phyloP scores from a whole-genome alignment of 2,329 filamentous ascomycete species.

The Neodidymelliopsis sp. region DNA sequence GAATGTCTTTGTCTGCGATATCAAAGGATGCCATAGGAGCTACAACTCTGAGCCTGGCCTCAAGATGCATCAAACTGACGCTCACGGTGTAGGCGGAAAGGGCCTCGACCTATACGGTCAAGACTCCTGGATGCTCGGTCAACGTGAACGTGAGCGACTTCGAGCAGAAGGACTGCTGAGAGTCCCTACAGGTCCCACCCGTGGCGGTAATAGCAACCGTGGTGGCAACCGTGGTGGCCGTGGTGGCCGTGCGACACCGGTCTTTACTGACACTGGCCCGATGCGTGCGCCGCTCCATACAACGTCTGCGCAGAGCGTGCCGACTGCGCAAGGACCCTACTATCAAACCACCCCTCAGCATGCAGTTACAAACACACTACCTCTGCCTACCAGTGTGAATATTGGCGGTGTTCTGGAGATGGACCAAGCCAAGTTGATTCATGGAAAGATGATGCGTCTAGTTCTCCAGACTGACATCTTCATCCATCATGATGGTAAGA shows the following conservation, averaged over 20 bases:
- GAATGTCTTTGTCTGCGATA: constrained; percentile 18
- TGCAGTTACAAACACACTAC: not conserved
- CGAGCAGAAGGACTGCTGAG: constrained; percentile 20
- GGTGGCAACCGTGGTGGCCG: constrained; percentile 1
- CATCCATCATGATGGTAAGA: constrained; percentile 36
- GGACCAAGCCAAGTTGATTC: constrained; percentile 35
- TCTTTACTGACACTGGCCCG: not conserved
- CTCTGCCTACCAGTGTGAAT: constrained; percentile 1
- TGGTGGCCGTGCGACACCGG: not conserved
- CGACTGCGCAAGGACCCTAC: not conserved
- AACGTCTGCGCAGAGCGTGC: not conserved
- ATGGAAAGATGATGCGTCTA: constrained; percentile 35
- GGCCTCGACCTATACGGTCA: constrained; percentile 28
- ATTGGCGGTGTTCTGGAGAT: constrained; percentile 31
- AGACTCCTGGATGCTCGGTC: constrained; percentile 34
- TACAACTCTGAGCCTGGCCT: constrained; percentile 33
- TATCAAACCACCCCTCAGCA: not conserved
- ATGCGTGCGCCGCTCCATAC: not conserved
- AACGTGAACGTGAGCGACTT: constrained; percentile 24
- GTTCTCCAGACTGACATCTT: constrained; percentile 39
- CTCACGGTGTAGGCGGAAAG: constrained; percentile 33
- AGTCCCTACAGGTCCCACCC: constrained; percentile 4
- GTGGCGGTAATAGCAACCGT: not conserved
- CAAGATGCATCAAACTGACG: constrained; percentile 29
- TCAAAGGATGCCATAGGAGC: constrained; percentile 20